phyloP scores from a whole-genome alignment of 225 moss, liverwort and hornwort genomes.

The Straminergon stramineum region DNA sequence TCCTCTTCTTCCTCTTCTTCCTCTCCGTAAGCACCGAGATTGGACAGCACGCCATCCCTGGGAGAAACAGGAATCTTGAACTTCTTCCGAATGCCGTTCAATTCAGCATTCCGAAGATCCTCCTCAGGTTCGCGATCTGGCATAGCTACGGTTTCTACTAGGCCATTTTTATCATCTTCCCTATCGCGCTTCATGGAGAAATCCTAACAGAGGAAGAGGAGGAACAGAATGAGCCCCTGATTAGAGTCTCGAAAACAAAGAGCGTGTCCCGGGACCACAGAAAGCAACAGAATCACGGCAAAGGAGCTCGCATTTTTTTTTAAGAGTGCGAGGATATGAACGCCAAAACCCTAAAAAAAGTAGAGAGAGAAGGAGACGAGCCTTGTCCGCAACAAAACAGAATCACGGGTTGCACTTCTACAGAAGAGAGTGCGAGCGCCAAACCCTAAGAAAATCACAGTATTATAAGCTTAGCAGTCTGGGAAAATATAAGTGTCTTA shows the following conservation, averaged over 20 bases:
- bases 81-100: slow-evolving; percentile 42
- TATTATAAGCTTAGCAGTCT: not conserved
- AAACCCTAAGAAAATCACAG: not conserved
- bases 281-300: not conserved
- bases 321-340: not conserved
- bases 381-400: not conserved
- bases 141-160: not conserved
- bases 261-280: not conserved
- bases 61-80: slow-evolving; percentile 37
- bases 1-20: slow-evolving; percentile 33
- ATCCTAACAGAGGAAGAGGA: not conserved
- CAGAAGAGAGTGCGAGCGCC: not conserved
- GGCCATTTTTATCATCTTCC: not conserved
- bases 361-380: not conserved
- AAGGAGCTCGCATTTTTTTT: not conserved
- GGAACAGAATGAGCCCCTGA: not conserved
- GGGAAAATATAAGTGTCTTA: not conserved
- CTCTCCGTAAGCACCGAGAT: slow-evolving; percentile 54
- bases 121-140: not conserved
- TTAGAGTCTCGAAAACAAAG: not conserved
- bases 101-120: not conserved
- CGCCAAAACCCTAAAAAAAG: not conserved
- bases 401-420: not conserved
- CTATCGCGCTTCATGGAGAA: slow-evolving; percentile 40
- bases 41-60: slow-evolving; percentile 20